phyloP scores from a whole-genome alignment of 305 asterid species.

The Caryopteris hybrid region DNA sequence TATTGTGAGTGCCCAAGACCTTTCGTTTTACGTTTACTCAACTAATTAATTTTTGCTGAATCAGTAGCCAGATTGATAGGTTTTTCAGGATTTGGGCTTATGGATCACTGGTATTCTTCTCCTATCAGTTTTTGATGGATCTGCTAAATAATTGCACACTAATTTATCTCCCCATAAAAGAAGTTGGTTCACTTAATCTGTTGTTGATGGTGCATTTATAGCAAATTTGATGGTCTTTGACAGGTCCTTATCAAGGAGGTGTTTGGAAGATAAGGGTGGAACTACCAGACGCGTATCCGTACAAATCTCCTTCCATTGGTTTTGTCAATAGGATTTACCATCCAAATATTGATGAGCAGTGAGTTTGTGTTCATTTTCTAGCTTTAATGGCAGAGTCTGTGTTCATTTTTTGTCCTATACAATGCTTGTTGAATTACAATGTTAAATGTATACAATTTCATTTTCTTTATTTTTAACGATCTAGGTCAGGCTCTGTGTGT shows the following conservation, averaged over 20 bases:
- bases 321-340: constrained; percentile 84
- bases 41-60: neutral
- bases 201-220: neutral
- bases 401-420: neutral
- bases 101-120: no score
- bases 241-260: constrained; percentile 91
- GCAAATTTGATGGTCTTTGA: constrained; percentile 24
- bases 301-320: constrained; percentile 86
- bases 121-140: constrained; percentile 1
- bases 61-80: neutral
- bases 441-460: no score
- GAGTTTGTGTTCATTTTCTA: constrained; percentile 31
- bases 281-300: constrained; percentile 87
- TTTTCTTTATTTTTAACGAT: no score
- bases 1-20: neutral
- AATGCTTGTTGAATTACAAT: neutral
- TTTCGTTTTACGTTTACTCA: neutral
- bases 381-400: neutral
- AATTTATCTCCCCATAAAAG: constrained; percentile 11
- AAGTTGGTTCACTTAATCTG: constrained; percentile 8
- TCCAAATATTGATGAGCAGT: constrained; percentile 91
- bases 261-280: constrained; percentile 84
- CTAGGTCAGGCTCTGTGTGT: no score
- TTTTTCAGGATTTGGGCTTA: no score
- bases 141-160: constrained; percentile 10